These are phyloP conservation scores for Filobasidium wieringae DNA, from an alignment of 768 basidiomycete species.

Conservation along the genomic window DNA sequence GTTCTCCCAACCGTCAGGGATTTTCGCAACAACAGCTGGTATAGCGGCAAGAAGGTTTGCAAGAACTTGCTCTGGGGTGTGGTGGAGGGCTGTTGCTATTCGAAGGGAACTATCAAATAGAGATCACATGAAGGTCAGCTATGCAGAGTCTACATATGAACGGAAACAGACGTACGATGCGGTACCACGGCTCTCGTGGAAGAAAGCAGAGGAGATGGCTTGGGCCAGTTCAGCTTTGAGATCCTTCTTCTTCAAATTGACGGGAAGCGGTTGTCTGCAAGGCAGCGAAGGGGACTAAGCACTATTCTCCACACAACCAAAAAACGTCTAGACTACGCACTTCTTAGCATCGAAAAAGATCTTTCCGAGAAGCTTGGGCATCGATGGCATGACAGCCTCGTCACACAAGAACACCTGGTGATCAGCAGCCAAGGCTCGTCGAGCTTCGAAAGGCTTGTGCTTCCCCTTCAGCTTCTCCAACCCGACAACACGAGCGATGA, in stretches of 20 bases:
- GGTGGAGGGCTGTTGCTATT: slow-evolving; percentile 54
- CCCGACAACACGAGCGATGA: slow-evolving; percentile 83
- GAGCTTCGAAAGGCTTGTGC: slow-evolving; percentile 49
- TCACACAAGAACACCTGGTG: slow-evolving; percentile 89
- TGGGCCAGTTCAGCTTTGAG: slow-evolving; percentile 84
- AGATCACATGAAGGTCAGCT: background rate
- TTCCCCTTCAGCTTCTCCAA: slow-evolving; percentile 87
- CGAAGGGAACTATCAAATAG: slow-evolving; percentile 69
- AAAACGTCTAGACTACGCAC: slow-evolving; percentile 44
- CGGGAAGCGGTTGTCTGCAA: slow-evolving; percentile 82
- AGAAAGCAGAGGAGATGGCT: slow-evolving; percentile 85
- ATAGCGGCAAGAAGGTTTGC: slow-evolving; percentile 68
- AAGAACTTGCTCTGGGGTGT: slow-evolving; percentile 59
- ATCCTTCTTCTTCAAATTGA: slow-evolving; percentile 75
- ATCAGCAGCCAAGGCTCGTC: slow-evolving; percentile 70
- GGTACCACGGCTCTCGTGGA: slow-evolving; percentile 88
- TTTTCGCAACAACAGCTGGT: slow-evolving; percentile 56
- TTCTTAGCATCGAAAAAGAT: slow-evolving; percentile 94
- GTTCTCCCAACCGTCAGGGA: slow-evolving; percentile 80
- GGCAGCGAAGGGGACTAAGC: slow-evolving; percentile 1
- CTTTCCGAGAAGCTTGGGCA: slow-evolving; percentile 74
- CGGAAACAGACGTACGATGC: slow-evolving; percentile 56
- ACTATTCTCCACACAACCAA: slow-evolving; percentile 1
- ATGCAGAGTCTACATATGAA: background rate
- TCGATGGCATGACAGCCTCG: slow-evolving; percentile 71